Base-by-base conservation (phyloP, 805 yeast genomes). In the Candida broadrunensis region DNA sequence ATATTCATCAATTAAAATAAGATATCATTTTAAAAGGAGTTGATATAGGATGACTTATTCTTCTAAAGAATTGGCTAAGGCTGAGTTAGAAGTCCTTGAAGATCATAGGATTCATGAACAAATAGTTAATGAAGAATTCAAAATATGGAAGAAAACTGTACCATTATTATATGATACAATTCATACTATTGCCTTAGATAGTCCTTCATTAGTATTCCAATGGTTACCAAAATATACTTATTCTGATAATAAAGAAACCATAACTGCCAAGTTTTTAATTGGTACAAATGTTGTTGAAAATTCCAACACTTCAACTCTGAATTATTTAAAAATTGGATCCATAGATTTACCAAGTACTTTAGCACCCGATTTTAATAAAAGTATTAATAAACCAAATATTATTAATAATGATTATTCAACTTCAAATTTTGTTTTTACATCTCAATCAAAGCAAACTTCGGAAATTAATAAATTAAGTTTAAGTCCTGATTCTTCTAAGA, bases 141-240 rank as follows among this genome's bases (percentile, higher is more conserved):
- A 73, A 49, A 66, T 82, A 43, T 88, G 96, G 96, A 88, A 87
- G 58, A 86, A 87, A 54, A 77, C 91, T 2, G 83, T 85, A 12
- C 95, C 95, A 3, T 68, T 85, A 48, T 67, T 88, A 44, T 88
- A 88, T 60, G 86, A 83, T 50, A 75, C 83, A 46, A 68, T 88
- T 35, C 81, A 85, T 46, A 83, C 93, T 3, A 76, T 75, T 36
- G 80, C 84, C 7, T 65, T 81, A 19, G 75, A 79, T 38, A 81
- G 81, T 77, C 95, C 95, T 1, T 78, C 88, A 13, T 62, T 86
- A 44, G 70, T 89, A 0, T 74, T 85, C 14, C 78, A 82, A 48
- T 85, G 88, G 80, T 65, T 85, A 26, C 84, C 85, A 1, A 75
- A 54, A 20, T 67, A 61, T 48, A 47, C 53, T 5, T 54, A 52